These are phyloP conservation scores for Phialophora chinensis DNA, from an alignment of 2,329 filamentous ascomycete genomes.

Conservation along the genomic window DNA sequence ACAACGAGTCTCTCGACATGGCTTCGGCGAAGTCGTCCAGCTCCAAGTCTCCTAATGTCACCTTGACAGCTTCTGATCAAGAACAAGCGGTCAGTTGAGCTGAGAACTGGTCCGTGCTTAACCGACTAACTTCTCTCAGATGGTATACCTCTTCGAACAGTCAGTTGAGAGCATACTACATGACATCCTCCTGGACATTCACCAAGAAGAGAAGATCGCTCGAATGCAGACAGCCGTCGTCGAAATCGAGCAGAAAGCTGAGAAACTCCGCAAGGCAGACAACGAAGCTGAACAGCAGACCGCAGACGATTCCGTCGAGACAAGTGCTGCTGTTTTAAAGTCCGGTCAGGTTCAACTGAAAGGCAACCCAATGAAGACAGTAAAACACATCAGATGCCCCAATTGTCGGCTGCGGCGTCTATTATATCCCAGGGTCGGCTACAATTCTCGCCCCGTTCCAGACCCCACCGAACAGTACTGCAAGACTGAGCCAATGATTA, in stretches of 20 bases:
- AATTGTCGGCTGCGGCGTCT: slow-evolving; percentile 66
- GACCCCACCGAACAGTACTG: slow-evolving; percentile 61
- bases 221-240: slow-evolving; percentile 61
- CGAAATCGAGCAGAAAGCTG: slow-evolving; percentile 51
- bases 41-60: slow-evolving; percentile 23
- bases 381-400: slow-evolving; percentile 65
- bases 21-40: slow-evolving; percentile 20
- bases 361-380: slow-evolving; percentile 64
- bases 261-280: slow-evolving; percentile 44
- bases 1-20: slow-evolving; percentile 23
- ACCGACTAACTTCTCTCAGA: slow-evolving; percentile 29
- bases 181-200: slow-evolving; percentile 63
- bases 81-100: slow-evolving; percentile 30
- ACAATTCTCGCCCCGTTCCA: slow-evolving; percentile 55
- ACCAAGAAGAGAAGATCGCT: slow-evolving; percentile 66
- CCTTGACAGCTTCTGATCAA: slow-evolving; percentile 29
- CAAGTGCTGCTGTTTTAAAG: slow-evolving; percentile 59
- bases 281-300: slow-evolving; percentile 44
- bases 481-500: slow-evolving; percentile 64
- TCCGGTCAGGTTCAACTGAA: slow-evolving; percentile 60
- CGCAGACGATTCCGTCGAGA: slow-evolving; percentile 50
- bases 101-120: neutral
- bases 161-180: slow-evolving; percentile 66
- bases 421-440: slow-evolving; percentile 61
- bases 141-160: slow-evolving; percentile 59